A percentile compares a stretch with the other conserved stretches of the same genome.
These are phyloP conservation scores for Amanita muscaria DNA, from an alignment of 768 basidiomycete species.

Conservation along the genomic window DNA sequence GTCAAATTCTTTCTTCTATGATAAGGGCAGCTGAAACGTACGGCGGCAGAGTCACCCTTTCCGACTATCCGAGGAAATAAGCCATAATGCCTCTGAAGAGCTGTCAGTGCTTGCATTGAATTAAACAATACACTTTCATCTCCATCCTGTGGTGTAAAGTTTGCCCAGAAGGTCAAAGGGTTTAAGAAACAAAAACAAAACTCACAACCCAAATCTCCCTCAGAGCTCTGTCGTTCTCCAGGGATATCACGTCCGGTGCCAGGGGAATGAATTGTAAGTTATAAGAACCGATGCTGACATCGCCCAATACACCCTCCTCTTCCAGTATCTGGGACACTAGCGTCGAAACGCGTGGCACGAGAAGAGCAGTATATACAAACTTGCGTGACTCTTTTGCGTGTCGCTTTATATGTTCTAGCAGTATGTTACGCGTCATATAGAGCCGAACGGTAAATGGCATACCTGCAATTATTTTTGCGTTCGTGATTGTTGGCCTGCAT, in stretches of 20 bases:
- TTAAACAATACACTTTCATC: conserved; percentile 88
- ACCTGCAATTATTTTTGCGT: conserved; percentile 90
- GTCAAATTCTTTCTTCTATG: conserved; percentile 4
- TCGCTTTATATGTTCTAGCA: conserved; percentile 83
- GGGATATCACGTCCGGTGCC: conserved; percentile 85
- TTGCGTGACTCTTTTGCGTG: conserved; percentile 64
- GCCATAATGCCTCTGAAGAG: conserved; percentile 80
- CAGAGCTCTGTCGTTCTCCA: conserved; percentile 81
- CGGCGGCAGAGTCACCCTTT: conserved; percentile 84
- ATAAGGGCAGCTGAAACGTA: conserved; percentile 21
- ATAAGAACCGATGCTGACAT: conserved; percentile 78
- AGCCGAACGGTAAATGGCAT: conserved; percentile 21
- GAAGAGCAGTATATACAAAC: conserved; percentile 77
- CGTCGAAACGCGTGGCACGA: conserved; percentile 83
- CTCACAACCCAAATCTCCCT: conserved; percentile 88
- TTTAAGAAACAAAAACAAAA: conserved; percentile 10
- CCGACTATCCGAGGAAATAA: conserved; percentile 85
- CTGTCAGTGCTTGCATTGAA: conserved; percentile 77
- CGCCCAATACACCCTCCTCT: conserved; percentile 97
- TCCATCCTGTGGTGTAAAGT: conserved; percentile 56
- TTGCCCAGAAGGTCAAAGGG: conserved; percentile 8
- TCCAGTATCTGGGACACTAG: conserved; percentile 82
- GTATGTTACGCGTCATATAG: conserved; percentile 19
- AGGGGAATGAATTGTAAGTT: conserved; percentile 91
- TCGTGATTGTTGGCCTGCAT: conserved; percentile 77